Percentiles rank a stretch among this genome's conserved stretches.
phyloP scores from a whole-genome alignment of 805 yeast genomes.

The Starmerella kuoi region DNA sequence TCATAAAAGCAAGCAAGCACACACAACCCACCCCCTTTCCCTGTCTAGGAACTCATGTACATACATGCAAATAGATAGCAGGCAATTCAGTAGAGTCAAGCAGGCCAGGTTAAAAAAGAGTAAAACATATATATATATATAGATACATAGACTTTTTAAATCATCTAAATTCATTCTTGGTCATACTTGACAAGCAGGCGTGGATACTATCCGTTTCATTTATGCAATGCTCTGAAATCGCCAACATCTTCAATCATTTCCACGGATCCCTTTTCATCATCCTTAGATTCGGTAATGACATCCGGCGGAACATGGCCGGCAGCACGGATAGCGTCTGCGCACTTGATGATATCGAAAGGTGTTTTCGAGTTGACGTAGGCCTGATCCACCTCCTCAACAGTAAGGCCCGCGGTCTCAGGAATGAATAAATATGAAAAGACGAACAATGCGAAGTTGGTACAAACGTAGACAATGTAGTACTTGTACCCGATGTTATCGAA shows the following conservation, averaged over 20 bases:
- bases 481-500: conserved; percentile 39
- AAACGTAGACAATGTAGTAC: conserved; percentile 49
- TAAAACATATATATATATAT: too few relatives aligned
- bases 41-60: too few relatives aligned
- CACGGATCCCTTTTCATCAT: conserved; percentile 9
- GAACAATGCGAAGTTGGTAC: conserved; percentile 38
- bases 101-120: too few relatives aligned
- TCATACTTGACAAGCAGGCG: too few relatives aligned
- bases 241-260: conserved; percentile 7
- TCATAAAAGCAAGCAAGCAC: too few relatives aligned
- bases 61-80: too few relatives aligned
- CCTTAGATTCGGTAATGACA: conserved; percentile 1
- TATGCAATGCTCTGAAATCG: too few relatives aligned
- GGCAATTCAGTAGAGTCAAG: too few relatives aligned
- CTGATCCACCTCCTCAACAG: conserved; percentile 43
- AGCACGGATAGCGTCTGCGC: conserved; percentile 10
- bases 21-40: too few relatives aligned
- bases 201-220: too few relatives aligned
- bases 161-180: too few relatives aligned
- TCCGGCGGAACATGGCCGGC: conserved; percentile 17
- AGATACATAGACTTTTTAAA: too few relatives aligned
- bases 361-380: conserved; percentile 23
- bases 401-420: conserved; percentile 51
- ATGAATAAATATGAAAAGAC: conserved; percentile 36
- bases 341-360: conserved; percentile 15